Evolutionary conservation across 2,329 filamentous ascomycete genomes (phyloP).

Genomic region (Aureobasidium sp.): DNA sequence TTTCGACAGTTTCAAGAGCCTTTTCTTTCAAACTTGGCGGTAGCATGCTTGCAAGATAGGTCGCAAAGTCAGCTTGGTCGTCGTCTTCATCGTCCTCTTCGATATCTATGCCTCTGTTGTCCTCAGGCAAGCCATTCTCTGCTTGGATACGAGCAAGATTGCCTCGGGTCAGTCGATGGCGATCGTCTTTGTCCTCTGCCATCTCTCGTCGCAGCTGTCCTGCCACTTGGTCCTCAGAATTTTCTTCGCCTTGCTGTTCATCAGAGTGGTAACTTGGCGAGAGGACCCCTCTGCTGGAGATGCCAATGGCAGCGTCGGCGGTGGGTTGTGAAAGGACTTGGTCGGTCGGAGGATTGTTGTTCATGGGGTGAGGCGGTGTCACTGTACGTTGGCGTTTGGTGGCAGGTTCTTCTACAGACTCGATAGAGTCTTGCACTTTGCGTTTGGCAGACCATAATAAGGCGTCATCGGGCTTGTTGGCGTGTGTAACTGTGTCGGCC

Average conservation of each 20-base stretch:
- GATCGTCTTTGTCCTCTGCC: not conserved
- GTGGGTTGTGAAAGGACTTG: not conserved
- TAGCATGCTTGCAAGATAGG: slow-evolving; percentile 28
- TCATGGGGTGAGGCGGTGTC: not conserved
- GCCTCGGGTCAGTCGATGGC: slow-evolving; percentile 32
- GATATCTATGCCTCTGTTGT: slow-evolving; percentile 32
- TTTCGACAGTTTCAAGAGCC: not conserved
- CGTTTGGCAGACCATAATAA: slow-evolving; percentile 5
- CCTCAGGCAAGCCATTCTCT: slow-evolving; percentile 23
- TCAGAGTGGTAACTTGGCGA: slow-evolving; percentile 13
- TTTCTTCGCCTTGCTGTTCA: slow-evolving; percentile 1
- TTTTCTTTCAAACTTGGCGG: slow-evolving; percentile 9
- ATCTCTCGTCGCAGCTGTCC: slow-evolving; percentile 21
- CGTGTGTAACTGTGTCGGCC: too few relatives aligned
- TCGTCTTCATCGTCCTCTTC: slow-evolving; percentile 33
- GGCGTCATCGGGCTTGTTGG: too few relatives aligned
- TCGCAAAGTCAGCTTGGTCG: slow-evolving; percentile 31
- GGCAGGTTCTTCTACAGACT: not conserved
- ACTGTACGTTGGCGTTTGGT: not conserved
- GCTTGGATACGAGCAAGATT: slow-evolving; percentile 38
- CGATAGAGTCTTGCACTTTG: not conserved
- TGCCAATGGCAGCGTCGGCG: not conserved
- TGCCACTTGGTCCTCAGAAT: slow-evolving; percentile 10
- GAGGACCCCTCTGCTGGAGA: not conserved
- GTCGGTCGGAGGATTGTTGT: too few relatives aligned